Evolutionary conservation across 2,329 filamentous ascomycete genomes (phyloP).

Genomic region (Colletotrichum destructivum): DNA sequence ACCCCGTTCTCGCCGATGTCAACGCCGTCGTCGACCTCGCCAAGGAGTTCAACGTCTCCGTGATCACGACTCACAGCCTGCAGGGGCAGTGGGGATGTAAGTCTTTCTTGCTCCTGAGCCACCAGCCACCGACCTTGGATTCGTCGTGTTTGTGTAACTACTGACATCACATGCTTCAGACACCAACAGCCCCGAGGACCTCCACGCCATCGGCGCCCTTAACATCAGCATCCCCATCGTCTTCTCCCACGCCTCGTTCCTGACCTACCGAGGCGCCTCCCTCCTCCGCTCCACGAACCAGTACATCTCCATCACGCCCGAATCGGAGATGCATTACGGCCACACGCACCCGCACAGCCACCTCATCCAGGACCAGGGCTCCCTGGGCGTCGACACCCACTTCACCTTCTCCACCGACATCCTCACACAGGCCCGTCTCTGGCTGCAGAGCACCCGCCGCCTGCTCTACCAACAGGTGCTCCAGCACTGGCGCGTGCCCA

Average conservation of each 20-base stretch:
- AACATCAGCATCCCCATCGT: slow-evolving; percentile 63
- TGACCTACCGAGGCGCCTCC: slow-evolving; percentile 56
- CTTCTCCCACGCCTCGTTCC: slow-evolving; percentile 65
- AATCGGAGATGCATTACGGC: slow-evolving; percentile 73
- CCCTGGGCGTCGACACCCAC: slow-evolving; percentile 69
- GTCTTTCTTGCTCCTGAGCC: slow-evolving; percentile 23
- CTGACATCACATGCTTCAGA: neutral
- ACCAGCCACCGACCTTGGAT: no score
- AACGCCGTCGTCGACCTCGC: slow-evolving; percentile 52
- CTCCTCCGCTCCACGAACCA: slow-evolving; percentile 66
- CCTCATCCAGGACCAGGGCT: slow-evolving; percentile 64
- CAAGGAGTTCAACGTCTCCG: slow-evolving; percentile 57
- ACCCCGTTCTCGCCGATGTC: slow-evolving; percentile 48
- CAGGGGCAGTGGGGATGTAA: slow-evolving; percentile 57
- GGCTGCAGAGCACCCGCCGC: slow-evolving; percentile 63
- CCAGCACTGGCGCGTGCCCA: slow-evolving; percentile 58
- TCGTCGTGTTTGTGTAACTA: no score
- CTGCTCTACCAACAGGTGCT: slow-evolving; percentile 57
- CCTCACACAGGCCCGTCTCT: slow-evolving; percentile 67
- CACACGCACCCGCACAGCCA: slow-evolving; percentile 62
- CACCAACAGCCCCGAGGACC: slow-evolving; percentile 56
- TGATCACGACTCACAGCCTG: slow-evolving; percentile 62
- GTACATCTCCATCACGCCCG: slow-evolving; percentile 70
- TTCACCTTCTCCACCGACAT: slow-evolving; percentile 67
- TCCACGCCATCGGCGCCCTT: slow-evolving; percentile 56